Evolutionary conservation across 257 asterid species (phyloP).

Genomic region (Penstemon davidsonii): DNA sequence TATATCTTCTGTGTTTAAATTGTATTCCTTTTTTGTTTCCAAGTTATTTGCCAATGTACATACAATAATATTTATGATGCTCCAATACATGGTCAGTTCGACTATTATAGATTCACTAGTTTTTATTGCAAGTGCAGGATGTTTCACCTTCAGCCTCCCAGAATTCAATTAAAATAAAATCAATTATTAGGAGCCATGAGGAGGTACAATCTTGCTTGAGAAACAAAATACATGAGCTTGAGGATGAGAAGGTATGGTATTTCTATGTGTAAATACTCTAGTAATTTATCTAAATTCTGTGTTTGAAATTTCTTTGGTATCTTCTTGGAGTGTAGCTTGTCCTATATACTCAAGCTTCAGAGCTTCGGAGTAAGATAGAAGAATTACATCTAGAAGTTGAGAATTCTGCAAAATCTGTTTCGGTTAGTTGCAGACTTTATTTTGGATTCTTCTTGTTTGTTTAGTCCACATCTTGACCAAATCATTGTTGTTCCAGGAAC

Average conservation of each 20-base stretch:
- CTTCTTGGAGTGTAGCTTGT: conserved; percentile 50
- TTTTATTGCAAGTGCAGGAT: conserved; percentile 51
- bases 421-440: conserved; percentile 43
- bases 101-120: conserved; percentile 20
- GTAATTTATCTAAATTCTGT: conserved; percentile 15
- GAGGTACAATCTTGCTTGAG: conserved; percentile 52
- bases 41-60: background rate
- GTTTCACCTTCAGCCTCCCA: conserved; percentile 53
- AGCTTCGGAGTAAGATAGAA: conserved; percentile 54
- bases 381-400: conserved; percentile 52
- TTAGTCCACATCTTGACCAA: conserved; percentile 30
- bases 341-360: conserved; percentile 54
- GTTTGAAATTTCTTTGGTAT: conserved; percentile 29
- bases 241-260: conserved; percentile 68
- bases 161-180: conserved; percentile 48
- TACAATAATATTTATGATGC: background rate
- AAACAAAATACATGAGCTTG: conserved; percentile 54
- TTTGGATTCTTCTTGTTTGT: conserved; percentile 20
- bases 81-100: conserved; percentile 1
- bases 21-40: background rate
- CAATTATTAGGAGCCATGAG: conserved; percentile 44
- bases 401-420: conserved; percentile 43
- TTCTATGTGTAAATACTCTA: conserved; percentile 22
- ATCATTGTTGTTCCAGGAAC: conserved; percentile 52
- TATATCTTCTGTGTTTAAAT: conserved; percentile 1